phyloP scores from a whole-genome alignment of 2,329 filamentous ascomycete genomes.

The Gremmenia infestans region DNA sequence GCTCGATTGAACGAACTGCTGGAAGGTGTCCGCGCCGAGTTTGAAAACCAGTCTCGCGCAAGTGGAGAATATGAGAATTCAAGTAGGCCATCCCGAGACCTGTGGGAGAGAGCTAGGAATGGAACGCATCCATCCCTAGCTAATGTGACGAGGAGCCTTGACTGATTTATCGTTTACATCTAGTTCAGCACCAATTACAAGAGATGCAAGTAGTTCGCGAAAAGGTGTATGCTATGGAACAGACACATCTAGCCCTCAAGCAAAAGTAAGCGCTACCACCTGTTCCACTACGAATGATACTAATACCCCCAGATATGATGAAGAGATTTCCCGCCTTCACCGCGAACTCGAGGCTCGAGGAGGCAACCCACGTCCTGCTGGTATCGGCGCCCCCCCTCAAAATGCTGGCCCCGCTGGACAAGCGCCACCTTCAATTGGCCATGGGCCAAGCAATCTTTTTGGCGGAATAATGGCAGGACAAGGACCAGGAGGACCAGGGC shows the following conservation, averaged over 20 bases:
- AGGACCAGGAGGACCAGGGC: constrained; percentile 76
- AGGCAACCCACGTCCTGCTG: constrained; percentile 58
- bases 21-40: constrained; percentile 85
- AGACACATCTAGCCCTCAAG: constrained; percentile 82
- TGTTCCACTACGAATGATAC: not conserved
- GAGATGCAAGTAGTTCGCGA: constrained; percentile 93
- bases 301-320: constrained; percentile 68
- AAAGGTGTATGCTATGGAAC: constrained; percentile 91
- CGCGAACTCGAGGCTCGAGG: constrained; percentile 77
- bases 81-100: constrained; percentile 57
- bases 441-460: constrained; percentile 85
- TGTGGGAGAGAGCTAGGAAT: not conserved
- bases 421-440: constrained; percentile 78
- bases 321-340: constrained; percentile 79
- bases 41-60: constrained; percentile 76
- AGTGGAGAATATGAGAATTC: constrained; percentile 89
- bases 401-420: constrained; percentile 79
- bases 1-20: constrained; percentile 82
- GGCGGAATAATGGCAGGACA: constrained; percentile 92
- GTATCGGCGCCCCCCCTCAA: constrained; percentile 66
- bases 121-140: not conserved
- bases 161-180: not conserved
- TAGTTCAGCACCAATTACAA: constrained; percentile 84
- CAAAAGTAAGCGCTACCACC: constrained; percentile 63
- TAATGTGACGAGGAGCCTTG: not conserved